Evolutionary conservation across 108 stramenopile genomes (phyloP).

Genomic region (Bacterosira constricta): DNA sequence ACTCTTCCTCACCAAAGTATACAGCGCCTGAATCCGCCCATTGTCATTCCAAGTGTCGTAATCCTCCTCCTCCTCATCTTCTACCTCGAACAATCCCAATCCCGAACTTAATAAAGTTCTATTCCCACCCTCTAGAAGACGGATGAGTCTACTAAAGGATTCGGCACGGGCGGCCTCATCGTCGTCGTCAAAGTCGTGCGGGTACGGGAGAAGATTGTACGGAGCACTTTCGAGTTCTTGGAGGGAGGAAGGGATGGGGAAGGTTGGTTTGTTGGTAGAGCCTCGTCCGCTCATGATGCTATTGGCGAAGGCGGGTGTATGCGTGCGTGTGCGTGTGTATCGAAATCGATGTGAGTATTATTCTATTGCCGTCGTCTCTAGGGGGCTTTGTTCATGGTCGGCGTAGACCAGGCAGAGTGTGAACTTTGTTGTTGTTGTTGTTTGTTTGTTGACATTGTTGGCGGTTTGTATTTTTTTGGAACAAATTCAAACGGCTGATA

Average conservation of each 20-base stretch:
- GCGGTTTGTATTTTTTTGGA: no score
- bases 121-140: slow-evolving; percentile 68
- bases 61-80: slow-evolving; percentile 35
- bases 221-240: slow-evolving; percentile 82
- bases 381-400: no score
- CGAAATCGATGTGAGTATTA: no score
- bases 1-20: slow-evolving; percentile 76
- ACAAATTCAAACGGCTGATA: no score
- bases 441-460: no score
- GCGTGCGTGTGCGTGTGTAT: no score
- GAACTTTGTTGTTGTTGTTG: no score
- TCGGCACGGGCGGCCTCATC: slow-evolving; percentile 81
- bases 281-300: slow-evolving; percentile 24
- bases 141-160: slow-evolving; percentile 73
- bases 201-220: slow-evolving; percentile 90
- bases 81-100: slow-evolving; percentile 55
- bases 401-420: no score
- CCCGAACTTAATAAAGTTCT: slow-evolving; percentile 45
- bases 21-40: slow-evolving; percentile 75
- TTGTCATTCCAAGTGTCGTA: slow-evolving; percentile 62
- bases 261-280: slow-evolving; percentile 28
- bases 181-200: slow-evolving; percentile 83
- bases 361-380: no score
- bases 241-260: slow-evolving; percentile 83
- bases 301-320: no score